Percentiles rank a stretch among this genome's conserved stretches.
phyloP scores from a whole-genome alignment of 192 early-diverging fungal genomes.

The Chytriomyces sp. region DNA sequence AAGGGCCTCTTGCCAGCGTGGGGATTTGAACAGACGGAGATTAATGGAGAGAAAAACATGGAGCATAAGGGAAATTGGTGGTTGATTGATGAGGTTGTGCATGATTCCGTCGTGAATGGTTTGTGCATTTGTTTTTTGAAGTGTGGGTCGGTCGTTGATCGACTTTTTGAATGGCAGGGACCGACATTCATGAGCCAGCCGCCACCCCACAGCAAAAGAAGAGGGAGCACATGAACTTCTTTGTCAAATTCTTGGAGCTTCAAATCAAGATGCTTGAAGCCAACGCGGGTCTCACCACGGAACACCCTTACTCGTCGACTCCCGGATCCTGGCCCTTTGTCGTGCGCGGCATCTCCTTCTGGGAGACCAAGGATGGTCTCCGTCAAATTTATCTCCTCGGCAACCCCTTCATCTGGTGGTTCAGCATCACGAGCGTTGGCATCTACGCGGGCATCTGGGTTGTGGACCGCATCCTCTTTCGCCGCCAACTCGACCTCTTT shows the following conservation, averaged over 20 bases:
- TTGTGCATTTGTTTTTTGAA: conserved; percentile 22
- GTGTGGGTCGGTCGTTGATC: neutral
- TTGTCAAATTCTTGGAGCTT: conserved; percentile 84
- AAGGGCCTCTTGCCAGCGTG: conserved; percentile 75
- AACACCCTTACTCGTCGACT: conserved; percentile 92
- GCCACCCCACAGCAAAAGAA: conserved; percentile 41
- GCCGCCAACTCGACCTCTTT: conserved; percentile 71
- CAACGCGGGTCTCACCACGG: conserved; percentile 84
- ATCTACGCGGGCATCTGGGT: conserved; percentile 68
- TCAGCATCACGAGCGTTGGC: conserved; percentile 55
- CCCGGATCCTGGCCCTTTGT: conserved; percentile 91
- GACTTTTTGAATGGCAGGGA: conserved; percentile 31
- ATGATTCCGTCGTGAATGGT: conserved; percentile 63
- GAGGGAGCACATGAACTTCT: conserved; percentile 68
- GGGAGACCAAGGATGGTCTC: conserved; percentile 76
- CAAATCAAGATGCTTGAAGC: conserved; percentile 87
- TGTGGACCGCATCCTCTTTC: conserved; percentile 70
- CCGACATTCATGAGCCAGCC: conserved; percentile 41
- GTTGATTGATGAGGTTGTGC: conserved; percentile 74
- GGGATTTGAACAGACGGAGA: conserved; percentile 85
- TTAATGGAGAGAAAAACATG: conserved; percentile 90
- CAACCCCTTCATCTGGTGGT: conserved; percentile 89
- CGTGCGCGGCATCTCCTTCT: conserved; percentile 85
- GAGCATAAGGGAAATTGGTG: conserved; percentile 74
- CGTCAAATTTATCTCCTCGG: conserved; percentile 90